phyloP scores from a whole-genome alignment of 1,284 basidiomycete species.

The Malassezia furfur region DNA sequence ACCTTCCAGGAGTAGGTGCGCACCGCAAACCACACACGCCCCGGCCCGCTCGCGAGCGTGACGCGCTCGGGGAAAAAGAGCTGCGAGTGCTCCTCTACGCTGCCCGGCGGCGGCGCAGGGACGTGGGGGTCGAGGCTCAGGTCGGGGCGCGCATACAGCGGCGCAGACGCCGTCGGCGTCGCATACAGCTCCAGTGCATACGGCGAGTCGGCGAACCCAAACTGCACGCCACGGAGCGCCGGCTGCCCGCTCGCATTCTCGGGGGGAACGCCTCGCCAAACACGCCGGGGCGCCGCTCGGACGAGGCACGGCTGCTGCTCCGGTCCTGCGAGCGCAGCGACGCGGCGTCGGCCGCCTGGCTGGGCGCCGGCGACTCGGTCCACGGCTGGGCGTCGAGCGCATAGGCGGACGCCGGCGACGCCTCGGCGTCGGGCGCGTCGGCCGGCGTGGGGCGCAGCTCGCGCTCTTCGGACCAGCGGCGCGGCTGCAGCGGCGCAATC shows the following conservation, averaged over 20 bases:
- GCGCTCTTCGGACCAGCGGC: too few relatives aligned
- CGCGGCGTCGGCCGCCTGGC: too few relatives aligned
- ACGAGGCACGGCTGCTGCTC: background rate
- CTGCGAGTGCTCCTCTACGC: background rate
- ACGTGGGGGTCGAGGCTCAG: background rate
- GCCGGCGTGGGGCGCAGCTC: background rate
- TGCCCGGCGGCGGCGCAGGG: background rate
- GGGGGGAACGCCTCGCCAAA: slow-evolving; percentile 6
- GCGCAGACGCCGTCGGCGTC: background rate
- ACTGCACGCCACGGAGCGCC: slow-evolving; percentile 16
- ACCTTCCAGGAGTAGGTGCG: slow-evolving; percentile 18
- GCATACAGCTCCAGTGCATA: slow-evolving; percentile 1
- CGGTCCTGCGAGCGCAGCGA: background rate
- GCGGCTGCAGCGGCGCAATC: background rate
- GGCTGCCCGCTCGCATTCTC: slow-evolving; percentile 9
- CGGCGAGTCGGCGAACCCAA: slow-evolving; percentile 6
- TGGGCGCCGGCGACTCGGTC: background rate
- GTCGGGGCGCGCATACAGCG: slow-evolving; percentile 7
- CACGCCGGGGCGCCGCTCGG: background rate
- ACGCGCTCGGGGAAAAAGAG: slow-evolving; percentile 12
- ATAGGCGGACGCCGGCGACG: background rate
- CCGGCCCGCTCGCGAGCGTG: background rate
- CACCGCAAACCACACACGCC: slow-evolving; percentile 12
- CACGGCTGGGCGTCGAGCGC: background rate
- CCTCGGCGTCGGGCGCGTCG: background rate